These are phyloP conservation scores for Anisogramma anomala DNA, from an alignment of 2,329 filamentous ascomycete species.

Conservation along the genomic window DNA sequence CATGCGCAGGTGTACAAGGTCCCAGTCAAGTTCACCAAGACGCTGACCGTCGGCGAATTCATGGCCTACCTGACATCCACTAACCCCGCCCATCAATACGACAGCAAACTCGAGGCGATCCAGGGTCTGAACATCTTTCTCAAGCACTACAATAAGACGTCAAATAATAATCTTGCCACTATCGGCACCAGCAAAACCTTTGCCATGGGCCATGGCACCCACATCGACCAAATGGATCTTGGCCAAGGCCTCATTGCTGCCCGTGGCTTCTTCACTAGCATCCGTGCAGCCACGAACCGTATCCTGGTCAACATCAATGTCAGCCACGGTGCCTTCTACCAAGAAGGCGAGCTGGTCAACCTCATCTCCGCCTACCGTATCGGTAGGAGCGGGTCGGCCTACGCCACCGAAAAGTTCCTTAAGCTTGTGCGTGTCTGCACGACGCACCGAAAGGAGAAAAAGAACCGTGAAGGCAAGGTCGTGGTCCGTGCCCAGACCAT, in stretches of 20 bases:
- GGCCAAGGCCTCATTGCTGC: conserved; percentile 20
- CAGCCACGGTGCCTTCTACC: conserved; percentile 25
- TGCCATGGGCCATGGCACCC: conserved; percentile 5
- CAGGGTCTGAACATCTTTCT: conserved; percentile 65
- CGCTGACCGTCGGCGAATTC: conserved; percentile 18
- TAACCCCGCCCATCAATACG: conserved; percentile 14
- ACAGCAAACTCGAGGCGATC: conserved; percentile 34
- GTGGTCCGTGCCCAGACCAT: conserved; percentile 30
- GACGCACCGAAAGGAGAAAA: conserved; percentile 25
- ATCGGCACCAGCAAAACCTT: conserved; percentile 24
- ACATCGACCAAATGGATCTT: conserved; percentile 15
- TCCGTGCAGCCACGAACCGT: conserved; percentile 23
- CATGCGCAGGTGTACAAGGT: conserved; percentile 17
- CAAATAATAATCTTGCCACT: conserved; percentile 15
- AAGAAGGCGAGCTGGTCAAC: conserved; percentile 16
- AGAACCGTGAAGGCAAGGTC: conserved; percentile 22
- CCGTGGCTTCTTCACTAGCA: conserved; percentile 25
- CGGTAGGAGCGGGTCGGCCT: neutral
- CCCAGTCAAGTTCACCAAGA: conserved; percentile 18
- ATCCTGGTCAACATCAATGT: conserved; percentile 28
- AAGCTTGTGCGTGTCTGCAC: conserved; percentile 26
- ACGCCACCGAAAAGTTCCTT: conserved; percentile 26
- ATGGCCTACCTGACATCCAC: conserved; percentile 21
- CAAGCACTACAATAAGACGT: conserved; percentile 24
- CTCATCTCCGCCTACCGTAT: conserved; percentile 14